phyloP scores from a whole-genome alignment of 768 basidiomycete genomes.

The Wakefieldia striispora region DNA sequence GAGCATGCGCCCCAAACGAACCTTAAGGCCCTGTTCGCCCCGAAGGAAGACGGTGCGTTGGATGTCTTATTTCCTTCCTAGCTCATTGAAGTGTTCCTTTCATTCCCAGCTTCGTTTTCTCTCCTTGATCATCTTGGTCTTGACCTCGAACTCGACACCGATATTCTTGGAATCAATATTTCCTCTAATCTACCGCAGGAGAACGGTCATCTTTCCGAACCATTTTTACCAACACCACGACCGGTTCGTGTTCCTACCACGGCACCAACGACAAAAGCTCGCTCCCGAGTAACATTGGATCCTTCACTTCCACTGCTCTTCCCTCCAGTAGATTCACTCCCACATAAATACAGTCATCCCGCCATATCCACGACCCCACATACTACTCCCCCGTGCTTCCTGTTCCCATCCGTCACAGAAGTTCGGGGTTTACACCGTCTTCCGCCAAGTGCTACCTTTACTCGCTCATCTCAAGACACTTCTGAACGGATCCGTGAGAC shows the following conservation, averaged over 20 bases:
- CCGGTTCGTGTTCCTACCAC: neutral
- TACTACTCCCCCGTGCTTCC: slow-evolving; percentile 21
- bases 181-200: too few relatives aligned
- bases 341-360: neutral
- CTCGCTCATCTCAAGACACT: slow-evolving; percentile 23
- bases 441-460: slow-evolving; percentile 15
- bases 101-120: too few relatives aligned
- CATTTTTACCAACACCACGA: too few relatives aligned
- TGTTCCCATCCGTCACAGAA: slow-evolving; percentile 36
- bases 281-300: slow-evolving; percentile 41
- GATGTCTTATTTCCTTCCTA: too few relatives aligned
- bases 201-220: too few relatives aligned
- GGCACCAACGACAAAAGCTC: slow-evolving; percentile 1
- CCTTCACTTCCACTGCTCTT: slow-evolving; percentile 62
- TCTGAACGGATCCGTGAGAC: slow-evolving; percentile 51
- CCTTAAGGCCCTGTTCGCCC: slow-evolving; percentile 75
- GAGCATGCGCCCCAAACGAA: slow-evolving; percentile 26
- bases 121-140: too few relatives aligned
- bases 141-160: too few relatives aligned
- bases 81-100: too few relatives aligned
- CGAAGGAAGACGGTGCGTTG: slow-evolving; percentile 40
- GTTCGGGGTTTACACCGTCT: slow-evolving; percentile 50
- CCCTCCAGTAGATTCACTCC: slow-evolving; percentile 39
- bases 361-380: neutral
- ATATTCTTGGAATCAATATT: too few relatives aligned